phyloP scores from a whole-genome alignment of 108 stramenopile genomes.

The Aurantiochytrium sp. region DNA sequence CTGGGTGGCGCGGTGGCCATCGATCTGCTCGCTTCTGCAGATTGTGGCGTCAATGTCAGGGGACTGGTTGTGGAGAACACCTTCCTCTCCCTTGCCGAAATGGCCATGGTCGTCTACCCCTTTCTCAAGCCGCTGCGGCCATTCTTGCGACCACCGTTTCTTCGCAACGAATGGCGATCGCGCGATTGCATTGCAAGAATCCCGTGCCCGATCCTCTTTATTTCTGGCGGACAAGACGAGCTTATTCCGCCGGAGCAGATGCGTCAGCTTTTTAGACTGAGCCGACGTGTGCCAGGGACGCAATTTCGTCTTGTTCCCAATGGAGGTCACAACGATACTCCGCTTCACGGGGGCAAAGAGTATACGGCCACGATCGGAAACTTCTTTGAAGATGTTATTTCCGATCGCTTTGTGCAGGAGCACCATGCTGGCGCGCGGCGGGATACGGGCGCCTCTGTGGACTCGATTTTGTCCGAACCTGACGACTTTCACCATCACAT shows the following conservation, averaged over 20 bases:
- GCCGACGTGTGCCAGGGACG: background rate
- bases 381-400: background rate
- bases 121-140: slow-evolving; percentile 56
- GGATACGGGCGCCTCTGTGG: background rate
- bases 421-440: background rate
- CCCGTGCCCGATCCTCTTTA: slow-evolving; percentile 63
- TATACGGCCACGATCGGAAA: background rate
- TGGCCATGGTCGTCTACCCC: slow-evolving; percentile 89
- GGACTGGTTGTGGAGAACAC: slow-evolving; percentile 93
- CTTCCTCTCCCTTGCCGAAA: slow-evolving; percentile 73
- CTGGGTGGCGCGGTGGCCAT: slow-evolving; percentile 89
- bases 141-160: slow-evolving; percentile 55
- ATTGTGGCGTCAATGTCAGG: slow-evolving; percentile 39
- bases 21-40: slow-evolving; percentile 58
- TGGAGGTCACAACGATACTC: slow-evolving; percentile 91
- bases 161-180: slow-evolving; percentile 75
- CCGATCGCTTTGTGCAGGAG: background rate
- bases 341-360: slow-evolving; percentile 63
- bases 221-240: slow-evolving; percentile 75
- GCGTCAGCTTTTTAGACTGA: slow-evolving; percentile 49
- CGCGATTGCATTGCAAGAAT: slow-evolving; percentile 46
- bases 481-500: background rate
- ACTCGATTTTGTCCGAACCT: background rate
- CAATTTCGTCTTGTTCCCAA: slow-evolving; percentile 47
- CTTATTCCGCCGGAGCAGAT: slow-evolving; percentile 86